Base-by-base conservation (phyloP, 805 yeast species). In the Pichia insulana region DNA sequence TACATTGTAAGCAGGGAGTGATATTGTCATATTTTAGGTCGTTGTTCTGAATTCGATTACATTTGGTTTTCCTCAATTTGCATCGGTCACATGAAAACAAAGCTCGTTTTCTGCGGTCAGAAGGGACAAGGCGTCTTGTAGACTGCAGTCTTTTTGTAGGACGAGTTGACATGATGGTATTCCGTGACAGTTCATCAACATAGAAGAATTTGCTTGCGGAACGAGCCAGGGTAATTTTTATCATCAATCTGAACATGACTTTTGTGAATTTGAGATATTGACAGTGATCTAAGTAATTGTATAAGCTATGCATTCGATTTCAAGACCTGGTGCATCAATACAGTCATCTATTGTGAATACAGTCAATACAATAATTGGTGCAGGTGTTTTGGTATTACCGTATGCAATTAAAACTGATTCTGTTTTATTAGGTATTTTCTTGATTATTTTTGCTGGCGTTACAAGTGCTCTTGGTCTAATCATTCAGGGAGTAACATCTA, bases 361-460 rank as follows among this genome's bases (percentile, higher is more conserved):
- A 31, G 71, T 80, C 42, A 84, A 84, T 63, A 83, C 92, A 20
- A 81, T 84, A 42, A 71, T 84, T 11, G 94, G 94, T 7, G 87
- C 92, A 0, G 94, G 94, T 1, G 66, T 83, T 34, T 68, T 83
- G 19, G 86, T 89, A 12, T 74, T 83, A 64, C 89, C 92, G 0
- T 78, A 69, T 47, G 84, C 87, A 1, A 78, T 81, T 61, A 69
- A 71, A 42, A 71, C 81, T 22, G 86, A 83, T 56, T 87, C 89
- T 6, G 55, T 82, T 2, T 42, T 75, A 9, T 62, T 78, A 20
- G 92, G 92, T 2, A 50, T 69, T 0, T 34, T 67, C 2, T 65
- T 84, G 30, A 68, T 82, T 9, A 16, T 80, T 1, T 43, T 80
- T 34, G 86, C 87, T 1, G 87, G 85, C 2, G 34, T 70, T 5